A percentile compares a stretch with the other conserved stretches of the same genome.
phyloP scores from a whole-genome alignment of 768 basidiomycete species.

The Trametes gibbosa region DNA sequence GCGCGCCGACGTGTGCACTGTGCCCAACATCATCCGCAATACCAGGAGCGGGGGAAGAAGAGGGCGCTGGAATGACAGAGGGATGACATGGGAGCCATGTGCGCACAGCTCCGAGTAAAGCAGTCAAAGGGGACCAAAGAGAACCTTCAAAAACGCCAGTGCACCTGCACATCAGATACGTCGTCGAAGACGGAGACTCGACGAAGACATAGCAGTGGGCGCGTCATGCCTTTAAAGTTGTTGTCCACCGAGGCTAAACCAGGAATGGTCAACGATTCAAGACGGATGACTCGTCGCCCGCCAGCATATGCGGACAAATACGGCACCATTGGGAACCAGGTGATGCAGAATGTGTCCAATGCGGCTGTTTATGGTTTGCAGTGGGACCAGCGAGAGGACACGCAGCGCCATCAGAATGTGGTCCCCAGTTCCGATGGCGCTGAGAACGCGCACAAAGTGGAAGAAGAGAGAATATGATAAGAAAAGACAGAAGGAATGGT shows the following conservation, averaged over 20 bases:
- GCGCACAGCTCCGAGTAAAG: too few species aligned
- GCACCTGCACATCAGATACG: background rate
- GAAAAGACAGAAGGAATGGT: background rate
- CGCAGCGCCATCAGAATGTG: background rate
- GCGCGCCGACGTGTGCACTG: background rate
- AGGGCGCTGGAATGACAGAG: too few species aligned
- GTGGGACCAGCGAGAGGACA: background rate
- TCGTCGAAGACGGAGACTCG: background rate
- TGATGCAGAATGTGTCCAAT: background rate
- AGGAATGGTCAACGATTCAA: background rate
- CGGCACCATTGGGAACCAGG: background rate
- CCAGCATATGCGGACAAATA: background rate
- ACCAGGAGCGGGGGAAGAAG: too few species aligned
- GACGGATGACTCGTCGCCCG: background rate
- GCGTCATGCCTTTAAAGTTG: background rate
- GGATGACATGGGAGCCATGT: too few species aligned
- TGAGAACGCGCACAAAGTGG: background rate
- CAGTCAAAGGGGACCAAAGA: too few species aligned
- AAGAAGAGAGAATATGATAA: background rate
- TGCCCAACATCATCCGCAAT: background rate
- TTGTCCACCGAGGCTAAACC: background rate
- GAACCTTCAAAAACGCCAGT: background rate
- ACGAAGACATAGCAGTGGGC: background rate
- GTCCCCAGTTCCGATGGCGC: background rate
- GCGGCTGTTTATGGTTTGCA: background rate